Base-by-base conservation (phyloP, 257 asterid species). In the Penstemon davidsonii region DNA sequence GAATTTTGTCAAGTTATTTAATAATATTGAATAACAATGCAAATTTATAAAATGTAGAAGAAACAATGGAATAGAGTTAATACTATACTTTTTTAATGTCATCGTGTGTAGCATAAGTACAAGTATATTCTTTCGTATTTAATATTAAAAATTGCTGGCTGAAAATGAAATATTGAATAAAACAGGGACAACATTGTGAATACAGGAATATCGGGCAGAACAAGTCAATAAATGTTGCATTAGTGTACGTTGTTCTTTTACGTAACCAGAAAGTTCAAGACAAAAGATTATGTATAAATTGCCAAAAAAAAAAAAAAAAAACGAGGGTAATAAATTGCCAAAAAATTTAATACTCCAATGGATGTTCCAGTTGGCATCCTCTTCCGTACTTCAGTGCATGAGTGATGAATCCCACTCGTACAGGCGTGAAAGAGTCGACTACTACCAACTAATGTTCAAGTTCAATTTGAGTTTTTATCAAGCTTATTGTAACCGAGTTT, bases 381-480 rank as follows among this genome's bases (percentile, higher is more conserved):
- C 33, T 10, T 15, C 18, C 18, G 18, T 15, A 7, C 11, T 56
- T 66, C 55, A 41, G 50, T 67, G 74, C 74, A 74, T 74, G 60
- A 61, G 2, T 25, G 33, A 25, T 25, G 33, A 25, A 55, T 19
- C 56, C 47, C 79, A 68, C 66, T 41, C 45, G 71, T 25, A 25
- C 3, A 25, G 33, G 33, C 33, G 1, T 25, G 33, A 25, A 25
- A 25, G 33, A 25, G 33, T 2, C 33, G 33, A 25, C 33, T 25
- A 25, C 33, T 25, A 25, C 33, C 33, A 25, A 25, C 33, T 25
- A 25, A 25, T 25, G 33, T 25, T 25, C 33, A 25, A 25, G 33
- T 25, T 25, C 33, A 25, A 25, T 25, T 25, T 25, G 33, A 25
- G 33, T 25, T 25, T 25, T 25, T 25, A 25, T 25, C 18, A 2